Base-by-base conservation (phyloP, 2,329 filamentous ascomycete species). In the Cylindrodendrum hubeiense region DNA sequence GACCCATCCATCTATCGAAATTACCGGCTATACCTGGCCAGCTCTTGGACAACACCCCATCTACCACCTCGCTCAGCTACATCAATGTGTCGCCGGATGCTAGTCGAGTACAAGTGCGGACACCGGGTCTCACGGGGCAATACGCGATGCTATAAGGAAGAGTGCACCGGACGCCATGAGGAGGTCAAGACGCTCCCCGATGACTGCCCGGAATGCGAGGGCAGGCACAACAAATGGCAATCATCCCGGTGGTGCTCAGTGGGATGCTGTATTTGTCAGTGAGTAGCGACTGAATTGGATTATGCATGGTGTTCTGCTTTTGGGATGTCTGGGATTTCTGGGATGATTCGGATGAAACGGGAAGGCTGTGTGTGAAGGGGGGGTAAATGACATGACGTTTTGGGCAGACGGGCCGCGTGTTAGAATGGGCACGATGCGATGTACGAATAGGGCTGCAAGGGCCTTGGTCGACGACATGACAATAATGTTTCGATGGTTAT, bases 231-330 rank as follows among this genome's bases (percentile, higher is more conserved):
- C 13, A 64, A 59, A 43, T 71, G 76, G 55, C 71, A 69, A 46
- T 81, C 79, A 7, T 75, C 78, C 6, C 71, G 78, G 58, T 81
- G 79, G 79, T 80, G 79, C 58, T 77, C 75, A 3, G 74, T 78
- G 17, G 78, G 78, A 53, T 79, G 78, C 70, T 77, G 75, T 58
- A 70, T 71, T 52, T 74, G 72, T 43, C 71, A 73, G 60, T 74
- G 53, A 74, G 26, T 33, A 21, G 17, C 22, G 50, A 15, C 19
- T 59, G 55, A 53, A 8, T 50, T 33, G 19, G 28, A 50, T 13
- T 26, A 17, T 26, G 50, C 33, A 30, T 22, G 33, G 21, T 39
- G 30, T 22, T 19, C 10, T 34, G 13, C n/a, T 19, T 34, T 44
- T 24, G 56, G 26, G 28, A 46, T 37, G n/a, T n/a, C n/a, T n/a